Percentiles rank a stretch among this genome's conserved stretches.
phyloP scores from a whole-genome alignment of 345 rosid genomes.

The Bruguiera parviflora region DNA sequence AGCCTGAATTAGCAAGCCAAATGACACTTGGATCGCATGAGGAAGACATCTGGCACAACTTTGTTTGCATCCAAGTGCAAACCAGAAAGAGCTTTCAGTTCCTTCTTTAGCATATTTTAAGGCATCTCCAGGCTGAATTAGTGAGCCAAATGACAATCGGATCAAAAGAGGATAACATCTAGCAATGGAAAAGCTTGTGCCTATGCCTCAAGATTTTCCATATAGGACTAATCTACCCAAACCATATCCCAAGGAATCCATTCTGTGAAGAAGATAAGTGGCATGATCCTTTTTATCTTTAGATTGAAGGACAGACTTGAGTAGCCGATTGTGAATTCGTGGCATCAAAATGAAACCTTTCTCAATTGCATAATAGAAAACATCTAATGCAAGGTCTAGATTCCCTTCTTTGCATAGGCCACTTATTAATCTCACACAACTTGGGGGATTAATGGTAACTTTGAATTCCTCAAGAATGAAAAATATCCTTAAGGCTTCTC shows the following conservation, averaged over 20 bases:
- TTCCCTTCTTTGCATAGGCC: slow-evolving; percentile 49
- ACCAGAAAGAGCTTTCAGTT: slow-evolving; percentile 60
- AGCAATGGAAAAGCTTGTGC: slow-evolving; percentile 13
- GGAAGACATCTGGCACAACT: slow-evolving; percentile 35
- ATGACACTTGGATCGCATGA: too few species aligned
- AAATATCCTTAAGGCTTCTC: slow-evolving; percentile 64
- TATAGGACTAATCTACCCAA: slow-evolving; percentile 23
- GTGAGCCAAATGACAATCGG: slow-evolving; percentile 22
- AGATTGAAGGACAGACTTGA: slow-evolving; percentile 42
- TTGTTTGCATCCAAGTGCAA: slow-evolving; percentile 94
- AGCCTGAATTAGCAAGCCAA: too few species aligned
- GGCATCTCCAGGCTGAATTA: slow-evolving; percentile 73
- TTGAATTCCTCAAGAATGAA: slow-evolving; percentile 49
- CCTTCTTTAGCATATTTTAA: slow-evolving; percentile 92
- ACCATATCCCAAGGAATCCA: slow-evolving; percentile 62
- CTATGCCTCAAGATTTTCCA: not conserved
- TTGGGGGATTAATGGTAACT: slow-evolving; percentile 57
- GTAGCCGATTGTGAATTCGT: slow-evolving; percentile 53
- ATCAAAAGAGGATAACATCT: slow-evolving; percentile 18
- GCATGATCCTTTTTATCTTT: slow-evolving; percentile 35
- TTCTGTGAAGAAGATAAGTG: slow-evolving; percentile 44
- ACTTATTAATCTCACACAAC: slow-evolving; percentile 67
- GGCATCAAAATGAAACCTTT: slow-evolving; percentile 54
- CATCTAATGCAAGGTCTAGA: slow-evolving; percentile 53
- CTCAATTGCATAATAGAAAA: slow-evolving; percentile 66